Percentiles rank a stretch among this genome's conserved stretches.
phyloP scores from a whole-genome alignment of 2,329 filamentous ascomycete genomes.

The Diaporthe ampelina region DNA sequence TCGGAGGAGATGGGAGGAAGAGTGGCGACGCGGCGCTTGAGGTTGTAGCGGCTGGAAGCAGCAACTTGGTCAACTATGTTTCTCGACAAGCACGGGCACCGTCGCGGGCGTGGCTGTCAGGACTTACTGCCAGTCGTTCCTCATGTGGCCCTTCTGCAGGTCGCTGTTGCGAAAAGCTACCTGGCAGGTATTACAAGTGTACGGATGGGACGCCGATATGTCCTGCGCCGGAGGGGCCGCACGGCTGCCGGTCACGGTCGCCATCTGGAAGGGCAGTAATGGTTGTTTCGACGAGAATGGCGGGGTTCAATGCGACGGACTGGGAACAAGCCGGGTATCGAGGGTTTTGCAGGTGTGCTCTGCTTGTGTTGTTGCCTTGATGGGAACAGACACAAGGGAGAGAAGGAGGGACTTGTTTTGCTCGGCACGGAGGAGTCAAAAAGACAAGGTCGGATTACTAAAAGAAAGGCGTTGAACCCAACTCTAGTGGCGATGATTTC shows the following conservation, averaged over 20 bases:
- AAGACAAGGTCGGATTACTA: slow-evolving; percentile 33
- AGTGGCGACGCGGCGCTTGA: slow-evolving; percentile 93
- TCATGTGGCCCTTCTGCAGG: slow-evolving; percentile 95
- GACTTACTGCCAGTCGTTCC: slow-evolving; percentile 97
- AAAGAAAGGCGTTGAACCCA: slow-evolving; percentile 24
- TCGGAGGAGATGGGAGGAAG: slow-evolving; percentile 93
- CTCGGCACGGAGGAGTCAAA: not conserved
- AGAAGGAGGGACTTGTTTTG: not conserved
- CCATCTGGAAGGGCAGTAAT: slow-evolving; percentile 57
- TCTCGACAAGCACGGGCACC: not conserved
- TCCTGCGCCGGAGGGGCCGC: slow-evolving; percentile 48
- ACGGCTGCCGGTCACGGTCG: slow-evolving; percentile 60
- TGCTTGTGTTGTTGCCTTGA: not conserved
- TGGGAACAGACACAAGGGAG: not conserved
- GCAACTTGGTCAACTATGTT: slow-evolving; percentile 37
- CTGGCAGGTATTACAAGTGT: slow-evolving; percentile 98
- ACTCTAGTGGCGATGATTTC: slow-evolving; percentile 40
- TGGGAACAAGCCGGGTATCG: not conserved
- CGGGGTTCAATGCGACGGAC: slow-evolving; percentile 12
- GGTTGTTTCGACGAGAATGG: not conserved
- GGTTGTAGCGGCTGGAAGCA: slow-evolving; percentile 83
- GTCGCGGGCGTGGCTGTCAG: not conserved
- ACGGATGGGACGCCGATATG: slow-evolving; percentile 77
- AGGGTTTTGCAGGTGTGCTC: not conserved
- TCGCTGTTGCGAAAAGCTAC: slow-evolving; percentile 96